phyloP scores from a whole-genome alignment of 495 filamentous ascomycete species.

The Neurospora pannonica region DNA sequence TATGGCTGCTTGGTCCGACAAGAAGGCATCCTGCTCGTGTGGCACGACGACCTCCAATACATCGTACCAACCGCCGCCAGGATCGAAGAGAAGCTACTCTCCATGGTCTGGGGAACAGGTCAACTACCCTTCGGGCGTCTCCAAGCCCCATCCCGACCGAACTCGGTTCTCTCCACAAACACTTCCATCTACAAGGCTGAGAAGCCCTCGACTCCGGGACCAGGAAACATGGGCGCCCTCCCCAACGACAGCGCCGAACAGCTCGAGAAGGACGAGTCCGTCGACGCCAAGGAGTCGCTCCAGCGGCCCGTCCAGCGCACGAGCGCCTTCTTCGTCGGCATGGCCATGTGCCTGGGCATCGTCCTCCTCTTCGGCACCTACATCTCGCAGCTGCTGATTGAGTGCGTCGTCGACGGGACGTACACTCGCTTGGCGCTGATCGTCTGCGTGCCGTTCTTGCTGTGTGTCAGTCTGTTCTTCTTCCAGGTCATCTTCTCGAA shows the following conservation, averaged over 20 bases:
- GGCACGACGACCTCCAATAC: slow-evolving; percentile 61
- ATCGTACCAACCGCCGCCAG: slow-evolving; percentile 48
- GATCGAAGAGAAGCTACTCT: slow-evolving; percentile 58
- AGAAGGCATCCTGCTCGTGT: slow-evolving; percentile 55
- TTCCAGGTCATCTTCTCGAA: slow-evolving; percentile 60
- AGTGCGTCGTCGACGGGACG: slow-evolving; percentile 47
- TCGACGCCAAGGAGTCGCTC: slow-evolving; percentile 47
- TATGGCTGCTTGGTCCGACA: slow-evolving; percentile 60
- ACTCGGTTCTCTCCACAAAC: neutral
- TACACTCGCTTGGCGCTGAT: slow-evolving; percentile 50
- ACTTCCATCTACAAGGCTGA: slow-evolving; percentile 36
- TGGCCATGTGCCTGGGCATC: slow-evolving; percentile 49
- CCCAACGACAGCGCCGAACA: slow-evolving; percentile 22
- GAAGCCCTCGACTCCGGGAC: slow-evolving; percentile 36
- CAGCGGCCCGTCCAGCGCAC: slow-evolving; percentile 48
- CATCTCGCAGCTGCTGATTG: slow-evolving; percentile 48
- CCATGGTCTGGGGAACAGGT: slow-evolving; percentile 45
- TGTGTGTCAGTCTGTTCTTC: slow-evolving; percentile 67
- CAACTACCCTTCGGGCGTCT: slow-evolving; percentile 4
- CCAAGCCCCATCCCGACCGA: neutral
- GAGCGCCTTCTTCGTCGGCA: slow-evolving; percentile 52
- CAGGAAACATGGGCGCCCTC: slow-evolving; percentile 2
- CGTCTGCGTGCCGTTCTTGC: slow-evolving; percentile 49
- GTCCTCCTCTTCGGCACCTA: slow-evolving; percentile 53
- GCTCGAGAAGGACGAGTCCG: slow-evolving; percentile 55